Evolutionary conservation across 768 basidiomycete genomes (phyloP).

Genomic region (Trametes maxima): DNA sequence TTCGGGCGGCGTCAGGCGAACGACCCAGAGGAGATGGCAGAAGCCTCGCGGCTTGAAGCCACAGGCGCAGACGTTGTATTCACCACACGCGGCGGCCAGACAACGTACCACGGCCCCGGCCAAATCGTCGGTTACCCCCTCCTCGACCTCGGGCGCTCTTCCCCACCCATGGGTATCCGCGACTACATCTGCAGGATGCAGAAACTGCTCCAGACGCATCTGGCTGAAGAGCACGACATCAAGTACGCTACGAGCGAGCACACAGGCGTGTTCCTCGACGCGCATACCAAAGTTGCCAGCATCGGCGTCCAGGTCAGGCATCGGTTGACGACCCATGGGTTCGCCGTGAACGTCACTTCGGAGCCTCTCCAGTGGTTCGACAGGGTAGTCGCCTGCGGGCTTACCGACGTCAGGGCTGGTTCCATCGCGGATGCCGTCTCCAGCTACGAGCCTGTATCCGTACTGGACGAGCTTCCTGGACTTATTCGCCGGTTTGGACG

Average conservation of each 20-base stretch:
- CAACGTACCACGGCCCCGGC: conserved; percentile 97
- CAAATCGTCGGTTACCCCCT: conserved; percentile 96
- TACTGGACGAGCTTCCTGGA: conserved; percentile 55
- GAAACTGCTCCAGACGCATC: conserved; percentile 63
- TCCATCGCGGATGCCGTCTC: conserved; percentile 47
- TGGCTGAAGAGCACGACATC: conserved; percentile 63
- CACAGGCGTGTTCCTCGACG: conserved; percentile 87
- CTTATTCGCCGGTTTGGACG: conserved; percentile 39
- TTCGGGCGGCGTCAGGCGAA: conserved; percentile 78
- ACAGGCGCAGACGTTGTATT: conserved; percentile 88
- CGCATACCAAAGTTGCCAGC: conserved; percentile 85
- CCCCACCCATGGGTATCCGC: conserved; percentile 69
- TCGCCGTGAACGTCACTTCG: conserved; percentile 85
- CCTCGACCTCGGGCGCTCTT: conserved; percentile 81
- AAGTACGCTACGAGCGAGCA: conserved; percentile 64
- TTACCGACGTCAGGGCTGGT: conserved; percentile 79
- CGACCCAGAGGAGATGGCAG: conserved; percentile 55
- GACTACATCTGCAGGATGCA: conserved; percentile 89
- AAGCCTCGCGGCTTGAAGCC: conserved; percentile 63
- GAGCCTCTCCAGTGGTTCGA: conserved; percentile 89
- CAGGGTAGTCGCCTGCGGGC: conserved; percentile 87
- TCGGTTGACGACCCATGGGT: conserved; percentile 92
- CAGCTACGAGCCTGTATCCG: conserved; percentile 19
- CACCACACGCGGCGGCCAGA: conserved; percentile 85
- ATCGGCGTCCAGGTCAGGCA: conserved; percentile 97